phyloP scores from a whole-genome alignment of 2,329 filamentous ascomycete genomes.

The Madurella fahalii region DNA sequence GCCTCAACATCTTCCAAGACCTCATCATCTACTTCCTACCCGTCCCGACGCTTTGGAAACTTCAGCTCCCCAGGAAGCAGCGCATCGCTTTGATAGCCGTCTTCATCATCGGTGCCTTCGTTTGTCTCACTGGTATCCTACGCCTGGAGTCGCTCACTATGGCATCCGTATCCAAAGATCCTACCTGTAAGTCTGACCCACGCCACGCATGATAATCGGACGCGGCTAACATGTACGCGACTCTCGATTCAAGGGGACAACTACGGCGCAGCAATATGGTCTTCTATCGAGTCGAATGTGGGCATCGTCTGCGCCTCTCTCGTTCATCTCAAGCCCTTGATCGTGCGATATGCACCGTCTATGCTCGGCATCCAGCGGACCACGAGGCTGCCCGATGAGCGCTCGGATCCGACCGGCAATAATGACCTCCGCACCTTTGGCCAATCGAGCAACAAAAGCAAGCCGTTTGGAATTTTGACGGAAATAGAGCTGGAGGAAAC shows the following conservation, averaged over 20 bases:
- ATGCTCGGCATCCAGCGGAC: too few relatives aligned
- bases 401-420: too few relatives aligned
- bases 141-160: conserved; percentile 10
- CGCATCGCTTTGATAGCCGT: conserved; percentile 38
- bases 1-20: conserved; percentile 30
- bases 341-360: conserved; percentile 18
- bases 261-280: conserved; percentile 23
- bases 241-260: not conserved
- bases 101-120: conserved; percentile 35
- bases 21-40: conserved; percentile 28
- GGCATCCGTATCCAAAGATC: conserved; percentile 3
- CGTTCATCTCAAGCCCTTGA: conserved; percentile 36
- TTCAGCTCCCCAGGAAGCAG: conserved; percentile 37
- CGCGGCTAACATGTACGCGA: too few relatives aligned
- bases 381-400: too few relatives aligned
- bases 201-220: too few relatives aligned
- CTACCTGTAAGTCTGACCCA: not conserved
- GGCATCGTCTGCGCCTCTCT: conserved; percentile 41
- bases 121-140: conserved; percentile 20
- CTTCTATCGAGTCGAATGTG: conserved; percentile 27
- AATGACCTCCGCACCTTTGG: too few relatives aligned
- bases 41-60: conserved; percentile 29
- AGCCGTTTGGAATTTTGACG: too few relatives aligned
- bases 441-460: too few relatives aligned
- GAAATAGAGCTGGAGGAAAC: too few relatives aligned